A percentile compares a stretch with the other conserved stretches of the same genome.
These are phyloP conservation scores for Scedosporium dehoogii DNA, from an alignment of 2,329 filamentous ascomycete species.

Conservation along the genomic window DNA sequence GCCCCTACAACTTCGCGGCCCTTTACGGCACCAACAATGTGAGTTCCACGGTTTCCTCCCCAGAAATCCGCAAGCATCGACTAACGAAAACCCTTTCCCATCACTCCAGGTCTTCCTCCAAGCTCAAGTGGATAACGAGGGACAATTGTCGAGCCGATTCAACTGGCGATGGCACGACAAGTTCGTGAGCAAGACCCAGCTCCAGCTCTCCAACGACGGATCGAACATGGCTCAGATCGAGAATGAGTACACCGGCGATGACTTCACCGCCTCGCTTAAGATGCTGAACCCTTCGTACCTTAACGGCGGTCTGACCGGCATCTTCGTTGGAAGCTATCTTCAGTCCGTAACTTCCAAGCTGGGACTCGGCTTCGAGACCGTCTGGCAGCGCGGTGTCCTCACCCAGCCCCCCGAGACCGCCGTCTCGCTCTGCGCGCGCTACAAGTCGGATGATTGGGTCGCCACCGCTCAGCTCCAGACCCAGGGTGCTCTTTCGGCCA, in stretches of 20 bases:
- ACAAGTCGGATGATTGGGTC: conserved; percentile 88
- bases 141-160: conserved; percentile 75
- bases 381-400: conserved; percentile 83
- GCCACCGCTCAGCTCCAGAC: conserved; percentile 83
- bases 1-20: conserved; percentile 90
- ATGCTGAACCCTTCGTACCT: conserved; percentile 90
- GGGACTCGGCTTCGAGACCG: conserved; percentile 78
- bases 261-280: conserved; percentile 91
- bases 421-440: conserved; percentile 81
- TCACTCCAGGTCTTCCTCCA: conserved; percentile 74
- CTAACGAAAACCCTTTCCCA: background rate
- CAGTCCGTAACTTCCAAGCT: conserved; percentile 84
- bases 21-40: conserved; percentile 92
- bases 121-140: conserved; percentile 90
- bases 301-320: conserved; percentile 86
- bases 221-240: conserved; percentile 91
- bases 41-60: conserved; percentile 12
- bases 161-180: conserved; percentile 82
- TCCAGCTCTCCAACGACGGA: conserved; percentile 70
- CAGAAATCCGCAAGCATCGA: background rate
- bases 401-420: conserved; percentile 84
- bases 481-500: conserved; percentile 78
- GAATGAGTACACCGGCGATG: conserved; percentile 85
- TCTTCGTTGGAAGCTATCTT: conserved; percentile 91
- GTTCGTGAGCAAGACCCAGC: conserved; percentile 76